These are phyloP conservation scores for Pythium dissimile DNA, from an alignment of 352 stramenopile genomes.

Conservation along the genomic window DNA sequence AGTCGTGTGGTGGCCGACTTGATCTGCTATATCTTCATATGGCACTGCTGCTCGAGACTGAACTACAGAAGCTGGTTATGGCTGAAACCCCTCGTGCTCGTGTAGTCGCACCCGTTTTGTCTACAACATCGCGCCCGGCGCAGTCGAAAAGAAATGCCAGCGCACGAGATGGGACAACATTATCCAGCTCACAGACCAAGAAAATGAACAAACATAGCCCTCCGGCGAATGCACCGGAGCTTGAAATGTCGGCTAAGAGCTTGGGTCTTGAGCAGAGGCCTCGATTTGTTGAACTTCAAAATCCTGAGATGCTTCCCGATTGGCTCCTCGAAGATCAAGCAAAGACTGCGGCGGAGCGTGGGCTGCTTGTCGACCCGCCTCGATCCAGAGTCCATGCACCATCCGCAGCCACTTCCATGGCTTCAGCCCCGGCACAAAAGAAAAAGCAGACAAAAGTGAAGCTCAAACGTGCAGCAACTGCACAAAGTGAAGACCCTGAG, in stretches of 20 bases:
- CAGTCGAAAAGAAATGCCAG: background rate
- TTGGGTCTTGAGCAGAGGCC: background rate
- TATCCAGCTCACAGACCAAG: background rate
- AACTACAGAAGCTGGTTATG: slow-evolving; percentile 47
- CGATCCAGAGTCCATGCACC: background rate
- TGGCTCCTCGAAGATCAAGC: slow-evolving; percentile 24
- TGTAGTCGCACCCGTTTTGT: background rate
- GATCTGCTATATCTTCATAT: slow-evolving; percentile 72
- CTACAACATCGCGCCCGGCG: too few species aligned
- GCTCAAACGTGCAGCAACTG: background rate
- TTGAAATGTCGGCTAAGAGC: background rate
- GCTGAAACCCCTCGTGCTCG: slow-evolving; percentile 13
- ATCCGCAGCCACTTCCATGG: background rate
- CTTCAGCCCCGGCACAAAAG: background rate
- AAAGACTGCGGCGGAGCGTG: slow-evolving; percentile 17
- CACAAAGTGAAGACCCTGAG: background rate
- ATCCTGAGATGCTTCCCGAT: slow-evolving; percentile 22
- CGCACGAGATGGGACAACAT: background rate
- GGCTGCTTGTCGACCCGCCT: background rate
- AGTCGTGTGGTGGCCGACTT: slow-evolving; percentile 49
- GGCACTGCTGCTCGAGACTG: slow-evolving; percentile 48
- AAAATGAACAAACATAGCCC: too few species aligned
- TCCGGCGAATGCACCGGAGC: too few species aligned
- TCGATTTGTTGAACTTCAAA: slow-evolving; percentile 20
- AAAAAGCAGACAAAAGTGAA: background rate